A percentile compares a stretch with the other conserved stretches of the same genome.
Conservation (phyloP, 768 basidiomycete species). For the Suillus americanus region DNA sequence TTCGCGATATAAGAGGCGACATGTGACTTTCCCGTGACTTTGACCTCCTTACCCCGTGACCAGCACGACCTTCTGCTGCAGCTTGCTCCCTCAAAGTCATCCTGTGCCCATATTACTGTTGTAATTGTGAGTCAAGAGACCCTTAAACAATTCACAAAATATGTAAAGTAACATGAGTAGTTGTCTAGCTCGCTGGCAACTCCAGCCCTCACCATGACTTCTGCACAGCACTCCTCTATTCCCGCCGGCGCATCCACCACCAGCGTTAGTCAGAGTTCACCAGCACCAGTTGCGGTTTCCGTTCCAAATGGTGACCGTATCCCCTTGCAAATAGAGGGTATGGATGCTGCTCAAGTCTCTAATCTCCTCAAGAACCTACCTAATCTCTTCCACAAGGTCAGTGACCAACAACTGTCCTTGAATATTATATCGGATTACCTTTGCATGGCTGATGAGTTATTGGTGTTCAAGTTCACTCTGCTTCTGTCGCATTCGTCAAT, state of each 20-base stretch:
- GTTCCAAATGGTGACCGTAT: conserved; percentile 10
- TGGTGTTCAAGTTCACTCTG: conserved; percentile 10
- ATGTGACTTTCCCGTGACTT: conserved; percentile 46
- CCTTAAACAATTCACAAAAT: no score
- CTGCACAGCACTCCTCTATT: conserved; percentile 4
- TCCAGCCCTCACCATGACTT: background rate
- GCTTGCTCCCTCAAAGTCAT: background rate
- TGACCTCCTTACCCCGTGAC: conserved; percentile 41
- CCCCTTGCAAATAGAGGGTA: conserved; percentile 6
- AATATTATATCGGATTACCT: background rate
- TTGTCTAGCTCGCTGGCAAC: background rate
- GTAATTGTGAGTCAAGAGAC: background rate
- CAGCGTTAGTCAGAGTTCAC: conserved; percentile 11
- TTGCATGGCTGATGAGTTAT: background rate
- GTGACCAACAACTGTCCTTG: conserved; percentile 22
- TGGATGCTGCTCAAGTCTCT: conserved; percentile 60
- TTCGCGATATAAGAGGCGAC: conserved; percentile 34
- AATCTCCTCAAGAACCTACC: conserved; percentile 57
- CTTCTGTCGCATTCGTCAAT: background rate
- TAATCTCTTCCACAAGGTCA: conserved; percentile 54
- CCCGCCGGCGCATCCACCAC: conserved; percentile 14
- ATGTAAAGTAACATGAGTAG: background rate
- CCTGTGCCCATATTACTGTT: background rate
- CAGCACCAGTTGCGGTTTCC: conserved; percentile 12
- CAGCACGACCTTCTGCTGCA: conserved; percentile 24